Evolutionary conservation across 2,329 filamentous ascomycete species (phyloP).

Genomic region (Torrubiella hemipterigena): DNA sequence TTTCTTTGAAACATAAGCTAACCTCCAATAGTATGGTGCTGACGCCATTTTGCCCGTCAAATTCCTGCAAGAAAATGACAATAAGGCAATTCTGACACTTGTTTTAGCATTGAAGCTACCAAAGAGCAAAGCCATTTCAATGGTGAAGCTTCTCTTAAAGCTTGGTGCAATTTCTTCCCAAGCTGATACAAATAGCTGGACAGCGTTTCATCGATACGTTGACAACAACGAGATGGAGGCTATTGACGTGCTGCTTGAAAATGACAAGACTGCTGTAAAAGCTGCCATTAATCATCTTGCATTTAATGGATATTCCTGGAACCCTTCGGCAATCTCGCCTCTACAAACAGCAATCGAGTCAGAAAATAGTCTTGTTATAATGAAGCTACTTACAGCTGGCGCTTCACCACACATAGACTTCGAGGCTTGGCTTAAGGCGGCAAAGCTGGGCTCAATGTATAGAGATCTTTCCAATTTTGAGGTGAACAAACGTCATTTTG

Average conservation of each 20-base stretch:
- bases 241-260: conserved; percentile 35
- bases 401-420: conserved; percentile 49
- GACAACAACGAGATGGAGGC: conserved; percentile 33
- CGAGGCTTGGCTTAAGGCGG: conserved; percentile 50
- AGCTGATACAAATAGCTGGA: conserved; percentile 52
- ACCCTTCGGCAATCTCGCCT: conserved; percentile 28
- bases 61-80: conserved; percentile 36
- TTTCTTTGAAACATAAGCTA: conserved; percentile 4
- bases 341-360: conserved; percentile 47
- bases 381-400: conserved; percentile 52
- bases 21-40: conserved; percentile 51
- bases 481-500: conserved; percentile 35
- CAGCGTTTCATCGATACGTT: conserved; percentile 54
- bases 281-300: conserved; percentile 56
- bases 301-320: conserved; percentile 22
- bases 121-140: conserved; percentile 48
- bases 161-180: conserved; percentile 65
- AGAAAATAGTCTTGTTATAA: conserved; percentile 38
- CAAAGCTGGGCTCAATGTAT: conserved; percentile 30
- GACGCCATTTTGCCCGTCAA: conserved; percentile 68
- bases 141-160: conserved; percentile 51
- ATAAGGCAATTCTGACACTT: conserved; percentile 55
- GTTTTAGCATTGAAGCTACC: conserved; percentile 56
- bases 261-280: conserved; percentile 48
- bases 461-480: conserved; percentile 25